Evolutionary conservation across 345 rosid genomes (phyloP).

Genomic region (Zanthoxylum bungeanum): DNA sequence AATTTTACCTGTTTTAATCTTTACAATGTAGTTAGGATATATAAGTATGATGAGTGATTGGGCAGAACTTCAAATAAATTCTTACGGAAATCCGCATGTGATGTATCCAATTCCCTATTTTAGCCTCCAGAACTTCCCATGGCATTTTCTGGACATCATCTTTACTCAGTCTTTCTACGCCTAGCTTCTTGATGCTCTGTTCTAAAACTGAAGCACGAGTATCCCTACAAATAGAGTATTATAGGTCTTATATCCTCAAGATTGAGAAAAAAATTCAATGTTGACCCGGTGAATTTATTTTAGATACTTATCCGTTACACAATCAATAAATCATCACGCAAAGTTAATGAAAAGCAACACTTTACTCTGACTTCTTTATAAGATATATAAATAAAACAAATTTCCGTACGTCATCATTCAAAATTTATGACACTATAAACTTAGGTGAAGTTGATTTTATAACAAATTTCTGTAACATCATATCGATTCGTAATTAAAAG

Average conservation of each 20-base stretch:
- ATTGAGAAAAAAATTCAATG: constrained; percentile 1
- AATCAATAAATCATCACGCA: not conserved
- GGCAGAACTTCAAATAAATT: constrained; percentile 15
- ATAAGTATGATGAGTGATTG: not conserved
- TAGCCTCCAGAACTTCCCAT: constrained; percentile 97
- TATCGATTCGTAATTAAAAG: not conserved
- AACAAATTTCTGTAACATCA: not conserved
- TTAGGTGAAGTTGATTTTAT: not conserved
- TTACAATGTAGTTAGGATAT: constrained; percentile 8
- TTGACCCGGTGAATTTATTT: not conserved
- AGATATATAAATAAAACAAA: not conserved
- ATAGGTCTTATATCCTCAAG: constrained; percentile 1
- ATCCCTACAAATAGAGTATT: constrained; percentile 44
- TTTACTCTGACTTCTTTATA: not conserved
- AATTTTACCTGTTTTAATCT: constrained; percentile 72
- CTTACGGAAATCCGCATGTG: constrained; percentile 91
- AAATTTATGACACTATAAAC: not conserved
- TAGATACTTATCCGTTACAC: not conserved
- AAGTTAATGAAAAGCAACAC: not conserved
- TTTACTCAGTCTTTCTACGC: constrained; percentile 91
- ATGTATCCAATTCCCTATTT: constrained; percentile 97
- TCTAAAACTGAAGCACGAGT: constrained; percentile 85
- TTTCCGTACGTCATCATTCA: too few species aligned
- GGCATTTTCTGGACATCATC: constrained; percentile 98
- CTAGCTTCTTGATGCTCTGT: constrained; percentile 82